Base-by-base conservation (phyloP, 2,329 filamentous ascomycete genomes). In the Colletotrichum cereale region DNA sequence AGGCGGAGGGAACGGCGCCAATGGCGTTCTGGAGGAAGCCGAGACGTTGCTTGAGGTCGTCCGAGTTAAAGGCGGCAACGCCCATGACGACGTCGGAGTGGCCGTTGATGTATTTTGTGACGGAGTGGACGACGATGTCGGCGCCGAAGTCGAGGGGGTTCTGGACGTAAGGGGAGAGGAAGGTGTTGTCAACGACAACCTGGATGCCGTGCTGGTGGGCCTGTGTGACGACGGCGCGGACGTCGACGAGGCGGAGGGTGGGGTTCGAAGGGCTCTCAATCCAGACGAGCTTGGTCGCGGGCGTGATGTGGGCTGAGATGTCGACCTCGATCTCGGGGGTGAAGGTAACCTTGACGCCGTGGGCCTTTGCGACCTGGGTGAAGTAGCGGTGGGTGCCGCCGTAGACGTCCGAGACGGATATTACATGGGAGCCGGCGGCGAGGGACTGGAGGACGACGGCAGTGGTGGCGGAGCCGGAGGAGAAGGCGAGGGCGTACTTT, bases 101-200 rank as follows among this genome's bases (percentile, higher is more conserved):
- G 62, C 96, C 96, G 82, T 98, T 98, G 86, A 99, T 98, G 85
- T 98, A 99, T 85, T 99, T 99, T 55, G 96, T 99, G 67, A 99
- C 96, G 66, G 92, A 95, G 87, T 98, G 96, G 53, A 98, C 93
- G 75, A 98, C 96, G 75, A 98, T 95, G 82, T 99, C 96, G 76
- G 96, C 96, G 76, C 96, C 96, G 80, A 96, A 94, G 79, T 97
- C 92, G 67, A 99, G 90, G 4, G 96, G 96, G 83, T 97, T 98
- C 85, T 99, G 96, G 58, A 99, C 89, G 81, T 98, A 99, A 40
- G 96, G 96, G 73, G 93, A 96, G 79, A 98, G 87, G 87, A 99
- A 99, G 26, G 96, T 99, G 86, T 99, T 99, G 86, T 99, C 96
- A 52, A 99, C 96, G n/a, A 99, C 96, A 53, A 99, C 96, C 80